Percentiles rank a stretch among this genome's conserved stretches.
phyloP scores from a whole-genome alignment of 1,284 basidiomycete genomes.

The Trichosporon sp. region DNA sequence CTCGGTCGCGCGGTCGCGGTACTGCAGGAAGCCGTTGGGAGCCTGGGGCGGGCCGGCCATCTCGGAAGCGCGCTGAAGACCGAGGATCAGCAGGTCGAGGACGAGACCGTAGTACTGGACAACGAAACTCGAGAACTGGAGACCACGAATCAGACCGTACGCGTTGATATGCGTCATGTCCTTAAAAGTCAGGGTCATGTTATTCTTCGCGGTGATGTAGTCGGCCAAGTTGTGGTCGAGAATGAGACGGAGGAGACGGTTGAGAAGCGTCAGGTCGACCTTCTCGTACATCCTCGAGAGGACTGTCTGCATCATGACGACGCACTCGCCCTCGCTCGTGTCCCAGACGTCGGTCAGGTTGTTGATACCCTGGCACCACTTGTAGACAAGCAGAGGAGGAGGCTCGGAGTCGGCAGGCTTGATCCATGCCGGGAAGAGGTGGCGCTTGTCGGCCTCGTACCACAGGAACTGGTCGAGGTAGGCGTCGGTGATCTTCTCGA shows the following conservation, averaged over 20 bases:
- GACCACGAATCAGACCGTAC: constrained; percentile 81
- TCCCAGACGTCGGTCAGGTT: constrained; percentile 89
- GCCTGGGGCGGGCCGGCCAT: constrained; percentile 94
- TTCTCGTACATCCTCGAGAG: constrained; percentile 96
- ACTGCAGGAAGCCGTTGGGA: constrained; percentile 96
- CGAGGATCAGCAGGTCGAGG: constrained; percentile 87
- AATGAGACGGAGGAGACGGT: constrained; percentile 88
- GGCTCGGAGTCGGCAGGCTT: constrained; percentile 96
- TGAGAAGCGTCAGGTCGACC: constrained; percentile 90
- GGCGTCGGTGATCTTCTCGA: constrained; percentile 97
- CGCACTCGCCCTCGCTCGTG: constrained; percentile 91
- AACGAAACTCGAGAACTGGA: constrained; percentile 95
- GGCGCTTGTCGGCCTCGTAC: constrained; percentile 88
- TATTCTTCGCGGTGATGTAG: constrained; percentile 98
- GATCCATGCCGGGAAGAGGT: constrained; percentile 95
- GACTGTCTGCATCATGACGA: constrained; percentile 96
- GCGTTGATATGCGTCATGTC: constrained; percentile 62
- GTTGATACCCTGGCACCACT: constrained; percentile 66
- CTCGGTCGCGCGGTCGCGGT: constrained; percentile 87
- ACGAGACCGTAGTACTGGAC: constrained; percentile 96
- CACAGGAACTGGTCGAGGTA: constrained; percentile 82
- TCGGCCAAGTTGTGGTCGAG: constrained; percentile 96
- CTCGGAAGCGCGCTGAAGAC: constrained; percentile 89
- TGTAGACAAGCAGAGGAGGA: constrained; percentile 92
- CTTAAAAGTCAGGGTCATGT: constrained; percentile 90